Conservation (phyloP, 768 basidiomycete genomes). For the Mrakia frigida region DNA sequence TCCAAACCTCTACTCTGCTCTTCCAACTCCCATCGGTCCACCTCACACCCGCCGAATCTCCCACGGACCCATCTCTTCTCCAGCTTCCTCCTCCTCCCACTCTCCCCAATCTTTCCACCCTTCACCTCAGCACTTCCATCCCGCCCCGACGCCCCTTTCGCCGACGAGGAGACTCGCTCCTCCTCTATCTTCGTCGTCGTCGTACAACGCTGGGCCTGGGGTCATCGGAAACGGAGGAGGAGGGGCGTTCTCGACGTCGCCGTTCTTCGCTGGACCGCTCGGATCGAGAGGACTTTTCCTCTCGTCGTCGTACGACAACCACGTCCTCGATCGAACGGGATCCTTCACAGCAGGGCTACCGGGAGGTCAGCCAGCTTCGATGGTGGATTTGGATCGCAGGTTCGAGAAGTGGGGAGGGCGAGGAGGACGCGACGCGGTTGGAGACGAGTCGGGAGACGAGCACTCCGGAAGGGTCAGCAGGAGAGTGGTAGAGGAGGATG, state of each 20-base stretch:
- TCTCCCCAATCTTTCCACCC: not conserved
- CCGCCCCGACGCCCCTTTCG: not conserved
- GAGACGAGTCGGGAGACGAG: conserved; percentile 1
- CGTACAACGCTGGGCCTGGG: not conserved
- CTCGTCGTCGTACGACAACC: conserved; percentile 39
- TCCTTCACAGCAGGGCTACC: conserved; percentile 5
- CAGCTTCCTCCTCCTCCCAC: not conserved
- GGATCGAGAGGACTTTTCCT: conserved; percentile 59
- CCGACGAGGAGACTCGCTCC: conserved; percentile 21
- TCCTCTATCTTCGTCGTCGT: conserved; percentile 15
- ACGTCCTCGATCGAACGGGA: conserved; percentile 16
- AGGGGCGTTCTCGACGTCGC: conserved; percentile 50
- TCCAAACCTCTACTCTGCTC: not conserved
- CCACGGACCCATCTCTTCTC: not conserved
- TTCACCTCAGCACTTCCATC: not conserved
- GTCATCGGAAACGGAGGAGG: conserved; percentile 8
- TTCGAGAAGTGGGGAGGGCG: conserved; percentile 4
- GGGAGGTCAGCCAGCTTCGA: not conserved
- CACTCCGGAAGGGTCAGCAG: not conserved
- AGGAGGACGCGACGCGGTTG: not conserved
- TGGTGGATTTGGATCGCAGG: not conserved
- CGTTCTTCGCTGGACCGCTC: conserved; percentile 62
- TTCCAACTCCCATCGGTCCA: not conserved
- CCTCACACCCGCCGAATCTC: not conserved
- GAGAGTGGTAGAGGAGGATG: not conserved